These are phyloP conservation scores for Globisporangium ultimum DNA, from an alignment of 352 stramenopile genomes.

Conservation along the genomic window DNA sequence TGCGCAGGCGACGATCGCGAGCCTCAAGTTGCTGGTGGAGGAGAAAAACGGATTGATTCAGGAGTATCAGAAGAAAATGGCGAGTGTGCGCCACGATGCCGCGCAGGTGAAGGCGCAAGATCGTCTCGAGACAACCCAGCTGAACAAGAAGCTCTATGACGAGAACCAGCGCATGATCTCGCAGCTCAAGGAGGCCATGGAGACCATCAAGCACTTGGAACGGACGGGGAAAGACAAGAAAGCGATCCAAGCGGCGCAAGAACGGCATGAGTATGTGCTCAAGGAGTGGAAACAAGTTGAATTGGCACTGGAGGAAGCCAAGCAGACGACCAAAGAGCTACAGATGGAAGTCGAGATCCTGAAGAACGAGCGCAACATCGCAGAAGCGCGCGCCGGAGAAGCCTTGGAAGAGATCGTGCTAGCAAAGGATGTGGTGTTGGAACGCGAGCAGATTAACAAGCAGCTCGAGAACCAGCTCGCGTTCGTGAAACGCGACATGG, in stretches of 20 bases:
- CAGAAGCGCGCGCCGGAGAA: conserved; percentile 76
- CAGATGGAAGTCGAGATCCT: conserved; percentile 51
- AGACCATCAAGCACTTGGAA: conserved; percentile 64
- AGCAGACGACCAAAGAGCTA: conserved; percentile 52
- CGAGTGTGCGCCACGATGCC: conserved; percentile 38
- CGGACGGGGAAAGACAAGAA: conserved; percentile 50
- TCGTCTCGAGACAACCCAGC: conserved; percentile 44
- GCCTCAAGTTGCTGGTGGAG: conserved; percentile 71
- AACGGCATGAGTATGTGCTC: conserved; percentile 60
- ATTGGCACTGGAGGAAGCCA: conserved; percentile 40
- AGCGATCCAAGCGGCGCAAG: conserved; percentile 54
- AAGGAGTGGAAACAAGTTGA: conserved; percentile 78
- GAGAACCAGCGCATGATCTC: conserved; percentile 77
- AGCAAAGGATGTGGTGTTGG: conserved; percentile 36
- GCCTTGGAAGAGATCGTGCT: conserved; percentile 80
- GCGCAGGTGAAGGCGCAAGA: conserved; percentile 48
- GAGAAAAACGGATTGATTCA: conserved; percentile 73
- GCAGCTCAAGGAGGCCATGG: conserved; percentile 66
- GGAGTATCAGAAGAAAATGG: conserved; percentile 60
- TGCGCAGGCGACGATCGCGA: conserved; percentile 74
- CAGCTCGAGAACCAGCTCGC: conserved; percentile 46
- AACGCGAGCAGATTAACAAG: conserved; percentile 33
- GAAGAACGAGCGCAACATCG: conserved; percentile 60
- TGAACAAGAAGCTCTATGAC: conserved; percentile 72
- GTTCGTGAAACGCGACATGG: conserved; percentile 36